Evolutionary conservation across 768 basidiomycete species (phyloP), one percentile per base, ranked within the genome.

Genomic region (Lactifluus rugatus): DNA sequence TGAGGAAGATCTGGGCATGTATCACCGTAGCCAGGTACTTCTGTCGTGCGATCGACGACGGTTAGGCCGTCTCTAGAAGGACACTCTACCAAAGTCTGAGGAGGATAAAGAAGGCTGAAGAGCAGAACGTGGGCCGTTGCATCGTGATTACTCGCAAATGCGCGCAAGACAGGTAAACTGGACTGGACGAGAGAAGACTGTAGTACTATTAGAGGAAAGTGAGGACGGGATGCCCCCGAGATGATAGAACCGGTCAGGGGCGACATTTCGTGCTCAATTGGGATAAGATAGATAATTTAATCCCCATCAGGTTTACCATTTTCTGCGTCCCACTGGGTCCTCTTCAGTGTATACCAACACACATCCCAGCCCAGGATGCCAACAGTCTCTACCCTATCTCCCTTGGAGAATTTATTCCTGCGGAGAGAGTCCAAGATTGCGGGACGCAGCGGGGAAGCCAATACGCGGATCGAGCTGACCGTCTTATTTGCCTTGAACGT

Each of bases 101-200:
- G 77, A 65, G 84, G 77, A 49, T 78, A 73, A 48, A 86, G 76
- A 51, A 84, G 70, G 66, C 77, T 82, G 58, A 87, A 81, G 48
- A 87, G 67, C 26, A 85, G 58, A 28, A 73, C 61, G 14, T 64
- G 61, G 45, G 61, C 63, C 60, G 58, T 65, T 50, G 60, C 57
- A 69, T 53, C 62, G 58, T 25, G 48, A 45, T 16, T 62, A 63
- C 34, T 52, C 45, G 57, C 65, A 52, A 69, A 62, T 51, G 66
- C 72, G 32, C 77, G 76, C 13, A 87, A 72, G 32, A 87, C 65
- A 10, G 84, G 80, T 44, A 86, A 61, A 60, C 75, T 71, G 11
- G 80, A 81, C 65, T 84, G 83, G 2, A 80, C 75, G 49, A 72
- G 55, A 48, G 84, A 82, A 6, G 84, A 85, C 61, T 85, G 81